Evolutionary conservation across 208 protist genomes (phyloP).

Genomic region (Tritrichomonas musculus): DNA sequence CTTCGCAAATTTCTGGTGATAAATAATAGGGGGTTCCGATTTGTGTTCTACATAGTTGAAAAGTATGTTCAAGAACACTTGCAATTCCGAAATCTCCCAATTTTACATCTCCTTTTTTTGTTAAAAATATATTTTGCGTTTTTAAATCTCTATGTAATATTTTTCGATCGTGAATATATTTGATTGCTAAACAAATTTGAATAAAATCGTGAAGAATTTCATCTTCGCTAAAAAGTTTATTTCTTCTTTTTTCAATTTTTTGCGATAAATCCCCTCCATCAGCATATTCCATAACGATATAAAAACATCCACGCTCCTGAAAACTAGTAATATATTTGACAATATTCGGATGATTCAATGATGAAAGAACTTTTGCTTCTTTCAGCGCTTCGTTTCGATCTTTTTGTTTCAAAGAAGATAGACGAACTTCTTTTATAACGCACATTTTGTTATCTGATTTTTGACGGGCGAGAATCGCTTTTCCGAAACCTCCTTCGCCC

Average conservation of each 20-base stretch:
- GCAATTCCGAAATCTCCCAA: constrained; percentile 66
- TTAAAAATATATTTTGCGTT: constrained; percentile 67
- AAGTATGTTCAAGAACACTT: background rate
- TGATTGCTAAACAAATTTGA: constrained; percentile 10
- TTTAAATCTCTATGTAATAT: constrained; percentile 65
- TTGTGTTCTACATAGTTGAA: constrained; percentile 15
- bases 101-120: constrained; percentile 48
- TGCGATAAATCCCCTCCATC: constrained; percentile 44
- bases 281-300: constrained; percentile 44
- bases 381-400: constrained; percentile 32
- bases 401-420: background rate
- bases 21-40: constrained; percentile 32
- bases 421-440: constrained; percentile 33
- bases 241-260: constrained; percentile 27
- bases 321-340: constrained; percentile 27
- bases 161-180: constrained; percentile 36
- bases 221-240: background rate
- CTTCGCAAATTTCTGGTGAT: constrained; percentile 29
- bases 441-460: background rate
- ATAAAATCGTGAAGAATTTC: constrained; percentile 20
- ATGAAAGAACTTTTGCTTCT: background rate
- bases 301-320: constrained; percentile 31
- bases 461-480: background rate
- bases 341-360: background rate
- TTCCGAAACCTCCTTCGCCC: constrained; percentile 36